These are phyloP conservation scores for Gossypium lobatum DNA, from an alignment of 441 rosid genomes.

Conservation along the genomic window DNA sequence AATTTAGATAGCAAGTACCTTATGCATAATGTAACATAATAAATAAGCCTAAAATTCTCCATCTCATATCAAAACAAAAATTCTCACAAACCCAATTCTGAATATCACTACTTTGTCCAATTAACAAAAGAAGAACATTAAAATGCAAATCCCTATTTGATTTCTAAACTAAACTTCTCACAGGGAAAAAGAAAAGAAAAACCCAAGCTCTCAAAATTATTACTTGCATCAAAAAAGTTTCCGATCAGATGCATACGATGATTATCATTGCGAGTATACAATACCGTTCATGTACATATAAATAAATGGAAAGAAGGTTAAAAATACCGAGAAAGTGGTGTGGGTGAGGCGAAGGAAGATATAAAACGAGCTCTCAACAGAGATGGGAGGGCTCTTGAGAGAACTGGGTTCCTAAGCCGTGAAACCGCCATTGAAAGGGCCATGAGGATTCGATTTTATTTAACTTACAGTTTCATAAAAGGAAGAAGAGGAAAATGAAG, in stretches of 20 bases:
- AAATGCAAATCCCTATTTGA: neutral
- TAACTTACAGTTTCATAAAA: neutral
- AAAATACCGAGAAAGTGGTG: conserved; percentile 51
- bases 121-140: neutral
- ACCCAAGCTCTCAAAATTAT: neutral
- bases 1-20: neutral
- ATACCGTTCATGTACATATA: neutral
- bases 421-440: conserved; percentile 66
- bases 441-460: neutral
- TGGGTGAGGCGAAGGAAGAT: conserved; percentile 35
- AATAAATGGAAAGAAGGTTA: neutral
- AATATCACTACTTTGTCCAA: neutral
- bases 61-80: neutral
- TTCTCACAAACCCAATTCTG: neutral
- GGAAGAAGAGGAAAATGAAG: neutral
- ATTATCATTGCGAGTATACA: neutral
- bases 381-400: conserved; percentile 51
- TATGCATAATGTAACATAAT: neutral
- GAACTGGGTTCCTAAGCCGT: conserved; percentile 64
- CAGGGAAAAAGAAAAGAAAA: neutral
- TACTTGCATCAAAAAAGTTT: conserved; percentile 4
- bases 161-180: neutral
- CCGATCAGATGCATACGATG: neutral
- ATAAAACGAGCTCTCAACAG: conserved; percentile 62
- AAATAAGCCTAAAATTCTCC: neutral